These are phyloP conservation scores for Pichia eremophila DNA, from an alignment of 805 yeast species.

Conservation along the genomic window DNA sequence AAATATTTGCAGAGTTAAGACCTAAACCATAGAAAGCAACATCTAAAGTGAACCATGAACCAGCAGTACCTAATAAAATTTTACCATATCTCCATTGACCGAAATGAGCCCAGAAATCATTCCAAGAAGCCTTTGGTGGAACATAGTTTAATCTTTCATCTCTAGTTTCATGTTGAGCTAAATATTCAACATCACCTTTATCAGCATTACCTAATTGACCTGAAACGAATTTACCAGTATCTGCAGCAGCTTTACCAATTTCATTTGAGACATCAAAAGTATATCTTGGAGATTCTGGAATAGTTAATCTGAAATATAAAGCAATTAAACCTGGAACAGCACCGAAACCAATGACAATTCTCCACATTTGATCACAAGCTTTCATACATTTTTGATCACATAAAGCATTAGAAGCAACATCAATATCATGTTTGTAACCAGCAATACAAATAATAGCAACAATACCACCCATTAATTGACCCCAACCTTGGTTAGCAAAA, in stretches of 20 bases:
- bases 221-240: constrained; percentile 39
- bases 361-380: constrained; percentile 93
- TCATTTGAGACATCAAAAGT: constrained; percentile 64
- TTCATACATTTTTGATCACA: constrained; percentile 61
- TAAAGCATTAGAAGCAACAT: constrained; percentile 43
- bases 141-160: constrained; percentile 19
- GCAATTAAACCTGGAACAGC: constrained; percentile 82
- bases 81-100: constrained; percentile 81
- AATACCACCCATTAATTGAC: constrained; percentile 82
- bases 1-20: constrained; percentile 70
- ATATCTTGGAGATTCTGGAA: constrained; percentile 92
- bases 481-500: constrained; percentile 95
- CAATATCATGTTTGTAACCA: constrained; percentile 59
- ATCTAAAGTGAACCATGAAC: constrained; percentile 85
- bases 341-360: constrained; percentile 82
- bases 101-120: constrained; percentile 66
- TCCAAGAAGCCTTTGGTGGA: constrained; percentile 79
- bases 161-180: constrained; percentile 39
- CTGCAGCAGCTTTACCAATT: constrained; percentile 48
- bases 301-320: constrained; percentile 83
- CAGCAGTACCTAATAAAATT: constrained; percentile 80
- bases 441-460: constrained; percentile 70
- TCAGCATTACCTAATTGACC: constrained; percentile 46
- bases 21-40: constrained; percentile 86
- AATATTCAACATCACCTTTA: constrained; percentile 32